These are phyloP conservation scores for Podospora appendiculata DNA, from an alignment of 495 filamentous ascomycete genomes.

Conservation along the genomic window DNA sequence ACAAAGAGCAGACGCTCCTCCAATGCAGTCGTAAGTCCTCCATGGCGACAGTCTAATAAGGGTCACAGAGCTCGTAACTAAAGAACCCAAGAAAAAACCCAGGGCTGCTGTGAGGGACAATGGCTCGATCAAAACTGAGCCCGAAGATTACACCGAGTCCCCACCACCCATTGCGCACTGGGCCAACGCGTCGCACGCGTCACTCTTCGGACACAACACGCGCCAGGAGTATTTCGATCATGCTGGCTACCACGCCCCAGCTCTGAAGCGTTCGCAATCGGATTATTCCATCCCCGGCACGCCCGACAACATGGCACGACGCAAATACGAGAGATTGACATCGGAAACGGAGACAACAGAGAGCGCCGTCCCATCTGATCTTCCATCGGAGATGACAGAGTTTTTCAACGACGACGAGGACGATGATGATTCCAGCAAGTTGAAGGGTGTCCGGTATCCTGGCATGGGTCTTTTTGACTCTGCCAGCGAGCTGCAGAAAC, in stretches of 20 bases:
- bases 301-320: slow-evolving; percentile 4
- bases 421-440: slow-evolving; percentile 32
- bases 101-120: not conserved
- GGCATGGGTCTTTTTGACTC: slow-evolving; percentile 89
- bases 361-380: slow-evolving; percentile 24
- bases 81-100: not conserved
- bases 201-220: slow-evolving; percentile 4
- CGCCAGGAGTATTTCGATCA: slow-evolving; percentile 15
- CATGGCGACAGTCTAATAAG: not conserved
- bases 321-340: slow-evolving; percentile 15
- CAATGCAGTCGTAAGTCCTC: slow-evolving; percentile 6
- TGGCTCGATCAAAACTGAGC: slow-evolving; percentile 22
- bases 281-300: slow-evolving; percentile 11
- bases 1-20: slow-evolving; percentile 17
- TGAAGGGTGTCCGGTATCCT: slow-evolving; percentile 74
- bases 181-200: slow-evolving; percentile 2
- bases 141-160: slow-evolving; percentile 13
- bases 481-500: slow-evolving; percentile 66
- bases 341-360: slow-evolving; percentile 23
- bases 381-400: slow-evolving; percentile 12
- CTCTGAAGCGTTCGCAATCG: slow-evolving; percentile 10
- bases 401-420: slow-evolving; percentile 15
- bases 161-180: slow-evolving; percentile 5
- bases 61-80: too few relatives aligned
- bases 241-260: slow-evolving; percentile 11